Base-by-base conservation (phyloP, 345 rosid genomes). In the Angophora floribunda region DNA sequence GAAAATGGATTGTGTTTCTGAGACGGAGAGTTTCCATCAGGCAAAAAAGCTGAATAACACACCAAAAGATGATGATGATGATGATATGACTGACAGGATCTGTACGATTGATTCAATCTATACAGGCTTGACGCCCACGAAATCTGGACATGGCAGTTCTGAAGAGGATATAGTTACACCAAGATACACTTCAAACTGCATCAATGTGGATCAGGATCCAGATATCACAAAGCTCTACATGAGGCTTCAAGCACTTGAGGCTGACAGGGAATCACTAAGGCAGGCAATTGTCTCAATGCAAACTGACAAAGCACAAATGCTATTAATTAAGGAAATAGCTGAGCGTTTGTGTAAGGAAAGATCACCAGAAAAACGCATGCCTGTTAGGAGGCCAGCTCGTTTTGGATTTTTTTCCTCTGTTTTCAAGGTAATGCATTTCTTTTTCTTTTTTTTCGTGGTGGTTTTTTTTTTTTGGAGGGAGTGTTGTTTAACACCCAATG, bases 161-260 rank as follows among this genome's bases (percentile, higher is more conserved):
- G 93, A 90, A 80, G 97, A 94, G 89, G 91, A 90, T 91, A 86
- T 91, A 52, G 88, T 90, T 44, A 92, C 95, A 89, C 96, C 96
- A 11, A 92, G 90, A 86, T 95, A 87, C 21, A 67, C 86, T 36
- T 59, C 91, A 85, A 90, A 89, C 88, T 93, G 65, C 79, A 75
- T 85, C 47, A 92, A 92, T 75, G 96, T 92, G 90, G 85, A 87
- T 86, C 90, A 86, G 89, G 98, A 96, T 95, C 97, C 98, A 52
- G 98, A 97, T 90, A 89, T 98, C 88, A 92, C 94, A 86, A 98
- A 95, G 88, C 96, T 98, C 26, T 95, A 94, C 91, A 91, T 86
- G 92, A 94, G 99, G 93, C 97, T 98, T 93, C 99, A 97, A 85
- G 95, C 99, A 36, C 96, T 98, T 52, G 99, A 98, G 93, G 99